These are phyloP conservation scores for Xylaria sp. DNA, from an alignment of 2,329 filamentous ascomycete species.

Conservation along the genomic window DNA sequence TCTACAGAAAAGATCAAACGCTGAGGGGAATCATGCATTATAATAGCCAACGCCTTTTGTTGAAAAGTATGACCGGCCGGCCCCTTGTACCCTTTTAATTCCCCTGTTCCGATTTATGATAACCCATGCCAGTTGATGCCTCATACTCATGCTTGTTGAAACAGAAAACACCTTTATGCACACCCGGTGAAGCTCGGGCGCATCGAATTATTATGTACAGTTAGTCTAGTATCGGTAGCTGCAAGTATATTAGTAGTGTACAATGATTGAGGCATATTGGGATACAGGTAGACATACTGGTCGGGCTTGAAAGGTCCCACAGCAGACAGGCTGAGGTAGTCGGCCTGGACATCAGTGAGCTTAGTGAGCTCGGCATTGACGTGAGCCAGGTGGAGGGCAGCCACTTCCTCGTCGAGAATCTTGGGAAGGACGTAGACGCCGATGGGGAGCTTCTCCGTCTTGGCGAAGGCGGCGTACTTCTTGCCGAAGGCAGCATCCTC, in stretches of 20 bases:
- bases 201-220: slow-evolving; percentile 43
- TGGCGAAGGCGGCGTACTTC: slow-evolving; percentile 97
- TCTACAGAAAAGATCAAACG: slow-evolving; percentile 49
- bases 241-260: slow-evolving; percentile 48
- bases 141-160: slow-evolving; percentile 52
- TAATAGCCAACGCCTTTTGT: slow-evolving; percentile 54
- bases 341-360: slow-evolving; percentile 86
- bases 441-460: slow-evolving; percentile 87
- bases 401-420: slow-evolving; percentile 99
- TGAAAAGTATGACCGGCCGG: slow-evolving; percentile 52
- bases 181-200: slow-evolving; percentile 17
- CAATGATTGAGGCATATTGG: background rate
- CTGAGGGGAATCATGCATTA: slow-evolving; percentile 55
- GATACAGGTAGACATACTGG: slow-evolving; percentile 68
- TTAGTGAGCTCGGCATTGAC: slow-evolving; percentile 93
- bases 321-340: slow-evolving; percentile 87
- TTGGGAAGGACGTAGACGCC: slow-evolving; percentile 98
- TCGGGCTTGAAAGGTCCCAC: slow-evolving; percentile 98
- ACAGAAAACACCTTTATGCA: slow-evolving; percentile 39
- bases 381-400: slow-evolving; percentile 90
- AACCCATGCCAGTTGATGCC: slow-evolving; percentile 48
- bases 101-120: slow-evolving; percentile 44
- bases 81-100: slow-evolving; percentile 47
- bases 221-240: slow-evolving; percentile 75
- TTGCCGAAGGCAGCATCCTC: slow-evolving; percentile 85